Percentiles rank a stretch among this genome's conserved stretches.
phyloP scores from a whole-genome alignment of 1,284 basidiomycete species.

The Athelia psychrophila region DNA sequence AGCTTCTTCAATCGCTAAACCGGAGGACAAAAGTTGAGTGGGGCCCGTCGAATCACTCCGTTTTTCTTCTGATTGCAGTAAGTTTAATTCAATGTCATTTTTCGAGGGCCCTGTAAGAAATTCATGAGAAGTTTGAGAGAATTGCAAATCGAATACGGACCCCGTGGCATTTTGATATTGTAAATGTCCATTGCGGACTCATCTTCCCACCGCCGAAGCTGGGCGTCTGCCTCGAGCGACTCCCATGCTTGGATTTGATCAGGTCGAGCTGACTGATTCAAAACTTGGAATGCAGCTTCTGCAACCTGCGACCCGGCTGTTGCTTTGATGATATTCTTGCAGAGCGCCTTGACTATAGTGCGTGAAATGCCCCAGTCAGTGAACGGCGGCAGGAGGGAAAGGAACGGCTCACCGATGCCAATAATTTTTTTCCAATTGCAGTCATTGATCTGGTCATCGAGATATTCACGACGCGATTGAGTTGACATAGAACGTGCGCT shows the following conservation, averaged over 20 bases:
- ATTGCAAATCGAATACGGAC: not conserved
- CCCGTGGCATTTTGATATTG: not conserved
- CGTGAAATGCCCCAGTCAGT: not conserved
- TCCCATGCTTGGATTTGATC: not conserved
- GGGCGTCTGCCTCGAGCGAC: not conserved
- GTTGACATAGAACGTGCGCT: slow-evolving; percentile 12
- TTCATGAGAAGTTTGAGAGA: not conserved
- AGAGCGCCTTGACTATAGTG: not conserved
- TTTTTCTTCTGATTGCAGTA: not conserved
- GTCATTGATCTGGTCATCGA: slow-evolving; percentile 19
- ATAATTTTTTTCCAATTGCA: slow-evolving; percentile 19
- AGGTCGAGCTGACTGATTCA: not conserved
- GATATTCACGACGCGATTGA: slow-evolving; percentile 13
- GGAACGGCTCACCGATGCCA: slow-evolving; percentile 7
- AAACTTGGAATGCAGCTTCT: not conserved
- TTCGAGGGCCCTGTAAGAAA: not conserved
- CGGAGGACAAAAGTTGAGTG: not conserved
- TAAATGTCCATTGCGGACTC: not conserved
- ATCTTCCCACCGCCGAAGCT: not conserved
- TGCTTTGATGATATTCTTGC: not conserved
- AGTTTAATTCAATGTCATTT: not conserved
- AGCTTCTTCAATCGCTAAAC: not conserved
- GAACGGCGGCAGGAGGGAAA: not conserved
- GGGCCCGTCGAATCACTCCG: not conserved
- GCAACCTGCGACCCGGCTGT: not conserved